phyloP scores from a whole-genome alignment of 768 basidiomycete genomes.

The Omphalotus guepiniiformis region DNA sequence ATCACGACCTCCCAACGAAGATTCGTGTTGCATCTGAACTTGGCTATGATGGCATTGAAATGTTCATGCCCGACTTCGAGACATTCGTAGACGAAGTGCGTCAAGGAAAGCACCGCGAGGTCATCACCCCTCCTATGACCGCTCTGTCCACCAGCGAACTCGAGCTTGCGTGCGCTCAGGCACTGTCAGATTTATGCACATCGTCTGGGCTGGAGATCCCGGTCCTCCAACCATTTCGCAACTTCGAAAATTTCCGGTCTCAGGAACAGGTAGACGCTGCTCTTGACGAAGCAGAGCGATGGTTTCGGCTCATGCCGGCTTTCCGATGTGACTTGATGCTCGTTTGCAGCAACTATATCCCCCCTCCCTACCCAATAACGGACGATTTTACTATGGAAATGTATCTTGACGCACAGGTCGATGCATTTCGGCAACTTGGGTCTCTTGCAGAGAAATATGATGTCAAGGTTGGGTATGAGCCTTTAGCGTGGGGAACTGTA shows the following conservation, averaged over 20 bases:
- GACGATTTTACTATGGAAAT: conserved; percentile 16
- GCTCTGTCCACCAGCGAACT: conserved; percentile 17
- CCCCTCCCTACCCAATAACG: conserved; percentile 15
- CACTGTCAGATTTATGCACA: conserved; percentile 17
- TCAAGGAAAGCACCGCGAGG: conserved; percentile 14
- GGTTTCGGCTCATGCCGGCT: conserved; percentile 25
- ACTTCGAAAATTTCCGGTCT: conserved; percentile 31
- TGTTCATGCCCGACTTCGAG: conserved; percentile 23
- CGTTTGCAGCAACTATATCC: conserved; percentile 29
- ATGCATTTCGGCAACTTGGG: conserved; percentile 25
- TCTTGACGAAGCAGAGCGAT: conserved; percentile 24
- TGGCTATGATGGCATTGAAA: conserved; percentile 32
- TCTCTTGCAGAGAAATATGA: conserved; percentile 25
- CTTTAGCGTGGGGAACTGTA: conserved; percentile 31
- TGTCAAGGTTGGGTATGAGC: conserved; percentile 28
- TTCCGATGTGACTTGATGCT: conserved; percentile 30
- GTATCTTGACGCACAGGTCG: conserved; percentile 24
- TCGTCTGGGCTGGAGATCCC: conserved; percentile 22
- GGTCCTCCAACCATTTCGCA: conserved; percentile 32
- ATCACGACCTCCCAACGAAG: conserved; percentile 28
- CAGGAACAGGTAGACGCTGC: conserved; percentile 20
- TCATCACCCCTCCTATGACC: conserved; percentile 18
- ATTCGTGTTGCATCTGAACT: conserved; percentile 25
- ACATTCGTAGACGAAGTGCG: conserved; percentile 20
- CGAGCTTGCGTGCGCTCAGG: conserved; percentile 21